These are phyloP conservation scores for Paramecium sexaurelia DNA, from an alignment of 73 alveolate genomes.

Conservation along the genomic window DNA sequence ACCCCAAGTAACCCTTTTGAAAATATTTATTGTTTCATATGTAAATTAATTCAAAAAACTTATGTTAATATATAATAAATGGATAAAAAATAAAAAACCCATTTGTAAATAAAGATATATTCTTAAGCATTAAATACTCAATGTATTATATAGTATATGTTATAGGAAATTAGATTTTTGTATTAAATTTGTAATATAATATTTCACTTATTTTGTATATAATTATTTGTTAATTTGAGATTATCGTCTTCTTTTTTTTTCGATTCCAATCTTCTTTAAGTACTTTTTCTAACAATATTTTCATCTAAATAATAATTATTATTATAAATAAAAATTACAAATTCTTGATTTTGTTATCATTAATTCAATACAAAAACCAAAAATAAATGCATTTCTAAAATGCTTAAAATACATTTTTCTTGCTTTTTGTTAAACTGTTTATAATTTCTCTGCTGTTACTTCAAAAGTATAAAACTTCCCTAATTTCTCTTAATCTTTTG, in stretches of 20 bases:
- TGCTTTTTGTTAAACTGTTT: neutral
- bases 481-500: constrained; percentile 39
- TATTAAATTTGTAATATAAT: neutral
- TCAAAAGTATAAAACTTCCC: constrained; percentile 50
- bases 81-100: neutral
- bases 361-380: constrained; percentile 50
- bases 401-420: constrained; percentile 14
- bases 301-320: neutral
- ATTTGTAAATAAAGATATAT: no score
- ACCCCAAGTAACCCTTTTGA: neutral
- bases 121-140: no score
- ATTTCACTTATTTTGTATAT: neutral
- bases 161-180: no score
- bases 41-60: neutral
- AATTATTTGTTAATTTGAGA: neutral
- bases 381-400: constrained; percentile 52
- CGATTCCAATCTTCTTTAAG: constrained; percentile 39
- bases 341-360: constrained; percentile 44
- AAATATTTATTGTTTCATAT: neutral
- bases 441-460: constrained; percentile 20
- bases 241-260: constrained; percentile 46
- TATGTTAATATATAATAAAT: neutral
- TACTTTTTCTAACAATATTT: constrained; percentile 23
- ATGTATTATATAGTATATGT: no score
- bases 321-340: neutral